Conservation (phyloP, 2,329 filamentous ascomycete genomes). For the Coccinonectria pachysandricola region DNA sequence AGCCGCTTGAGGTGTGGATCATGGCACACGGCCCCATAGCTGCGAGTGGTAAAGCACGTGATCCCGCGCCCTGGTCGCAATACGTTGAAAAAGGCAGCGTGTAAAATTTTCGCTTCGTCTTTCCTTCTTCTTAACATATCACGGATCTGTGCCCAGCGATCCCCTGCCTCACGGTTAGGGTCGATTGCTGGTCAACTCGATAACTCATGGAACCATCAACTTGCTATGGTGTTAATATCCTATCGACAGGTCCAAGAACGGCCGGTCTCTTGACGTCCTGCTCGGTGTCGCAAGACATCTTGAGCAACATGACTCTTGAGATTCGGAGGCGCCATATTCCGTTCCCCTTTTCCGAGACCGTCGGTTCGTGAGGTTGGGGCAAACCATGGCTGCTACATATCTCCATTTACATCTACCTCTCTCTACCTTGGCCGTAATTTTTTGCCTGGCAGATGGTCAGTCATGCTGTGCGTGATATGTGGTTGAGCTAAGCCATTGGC, state of each 20-base stretch:
- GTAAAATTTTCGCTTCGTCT: slow-evolving; percentile 15
- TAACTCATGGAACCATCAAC: slow-evolving; percentile 70
- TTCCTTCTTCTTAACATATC: slow-evolving; percentile 32
- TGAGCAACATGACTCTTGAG: slow-evolving; percentile 55
- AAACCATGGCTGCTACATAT: slow-evolving; percentile 74
- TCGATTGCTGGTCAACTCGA: slow-evolving; percentile 81
- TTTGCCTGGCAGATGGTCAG: too few relatives aligned
- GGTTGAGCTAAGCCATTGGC: too few relatives aligned
- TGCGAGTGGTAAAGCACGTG: slow-evolving; percentile 10
- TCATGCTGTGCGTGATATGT: too few relatives aligned
- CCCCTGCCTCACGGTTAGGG: slow-evolving; percentile 54
- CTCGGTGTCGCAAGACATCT: slow-evolving; percentile 48
- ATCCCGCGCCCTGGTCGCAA: too few relatives aligned
- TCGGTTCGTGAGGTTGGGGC: slow-evolving; percentile 83
- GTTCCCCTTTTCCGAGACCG: slow-evolving; percentile 80
- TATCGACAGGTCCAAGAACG: slow-evolving; percentile 92
- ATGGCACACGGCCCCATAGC: too few relatives aligned
- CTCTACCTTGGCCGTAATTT: too few relatives aligned
- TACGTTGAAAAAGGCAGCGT: slow-evolving; percentile 1
- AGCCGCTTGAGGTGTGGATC: too few relatives aligned
- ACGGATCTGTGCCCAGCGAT: slow-evolving; percentile 82
- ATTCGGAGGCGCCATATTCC: slow-evolving; percentile 77
- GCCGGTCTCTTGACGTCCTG: slow-evolving; percentile 55
- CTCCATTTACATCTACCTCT: too few relatives aligned
- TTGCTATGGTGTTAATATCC: slow-evolving; percentile 74